These are phyloP conservation scores for Helianthus annuus DNA, from an alignment of 129 eudicot species.

Conservation along the genomic window HanXRQr2.0-SUNRISE NC_035445.2:114261945-114262444, in stretches of 20 bases:
- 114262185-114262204: constrained; percentile 87
- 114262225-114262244: constrained; percentile 98
- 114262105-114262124: constrained; percentile 32
- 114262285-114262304: constrained; percentile 83
- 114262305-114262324: constrained; percentile 60
- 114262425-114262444: constrained; percentile 79
- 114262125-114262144: background rate
- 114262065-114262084: constrained; percentile 91
- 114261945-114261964: background rate
- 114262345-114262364: constrained; percentile 87
- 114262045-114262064: constrained; percentile 86
- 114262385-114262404: constrained; percentile 92
- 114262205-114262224: constrained; percentile 90
- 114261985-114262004: constrained; percentile 93
- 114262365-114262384: constrained; percentile 94
- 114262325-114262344: constrained; percentile 91
- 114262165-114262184: background rate
- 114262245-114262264: constrained; percentile 94
- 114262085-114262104: constrained; percentile 92
- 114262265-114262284: constrained; percentile 91
- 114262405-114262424: constrained; percentile 86
- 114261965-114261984: constrained; percentile 74
- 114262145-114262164: background rate
- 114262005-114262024: constrained; percentile 85
- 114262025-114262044: constrained; percentile 90